Evolutionary conservation across 2,329 filamentous ascomycete genomes (phyloP).

Genomic region (Hymenoscyphus repandus): DNA sequence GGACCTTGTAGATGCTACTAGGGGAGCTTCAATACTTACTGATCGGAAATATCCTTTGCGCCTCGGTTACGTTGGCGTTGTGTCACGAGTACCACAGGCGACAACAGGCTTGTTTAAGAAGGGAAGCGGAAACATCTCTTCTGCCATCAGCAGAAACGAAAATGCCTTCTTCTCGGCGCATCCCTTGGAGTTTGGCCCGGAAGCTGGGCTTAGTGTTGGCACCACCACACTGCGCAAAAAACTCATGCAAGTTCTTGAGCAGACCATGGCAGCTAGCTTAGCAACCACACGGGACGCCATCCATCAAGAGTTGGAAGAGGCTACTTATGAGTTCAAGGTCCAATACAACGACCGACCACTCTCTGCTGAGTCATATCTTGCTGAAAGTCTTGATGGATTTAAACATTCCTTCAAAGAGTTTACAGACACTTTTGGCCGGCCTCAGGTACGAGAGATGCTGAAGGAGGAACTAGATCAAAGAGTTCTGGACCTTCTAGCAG

Average conservation of each 20-base stretch:
- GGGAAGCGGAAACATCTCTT: slow-evolving; percentile 72
- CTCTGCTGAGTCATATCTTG: slow-evolving; percentile 92
- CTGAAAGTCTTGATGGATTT: slow-evolving; percentile 90
- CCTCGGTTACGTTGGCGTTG: slow-evolving; percentile 94
- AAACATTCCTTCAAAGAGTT: slow-evolving; percentile 98
- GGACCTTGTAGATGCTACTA: slow-evolving; percentile 83
- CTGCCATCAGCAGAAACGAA: slow-evolving; percentile 82
- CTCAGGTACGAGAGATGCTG: slow-evolving; percentile 81
- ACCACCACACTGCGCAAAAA: slow-evolving; percentile 88
- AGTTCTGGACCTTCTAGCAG: slow-evolving; percentile 86
- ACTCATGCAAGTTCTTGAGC: slow-evolving; percentile 92
- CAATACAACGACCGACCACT: slow-evolving; percentile 97
- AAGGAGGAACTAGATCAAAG: slow-evolving; percentile 93
- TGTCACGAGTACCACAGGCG: slow-evolving; percentile 67
- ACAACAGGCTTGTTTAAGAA: slow-evolving; percentile 73
- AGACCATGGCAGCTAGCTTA: slow-evolving; percentile 92
- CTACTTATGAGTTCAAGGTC: slow-evolving; percentile 97
- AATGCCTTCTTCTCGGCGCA: slow-evolving; percentile 81
- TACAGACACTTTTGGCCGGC: slow-evolving; percentile 79
- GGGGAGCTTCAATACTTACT: slow-evolving; percentile 72
- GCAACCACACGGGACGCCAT: slow-evolving; percentile 89
- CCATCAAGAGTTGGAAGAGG: slow-evolving; percentile 90
- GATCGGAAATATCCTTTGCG: slow-evolving; percentile 92
- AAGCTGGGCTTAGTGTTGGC: slow-evolving; percentile 70
- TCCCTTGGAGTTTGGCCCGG: slow-evolving; percentile 70